Percentiles rank a stretch among this genome's conserved stretches.
phyloP scores from a whole-genome alignment of 2,329 filamentous ascomycete species.

The Fusarium paranaense region DNA sequence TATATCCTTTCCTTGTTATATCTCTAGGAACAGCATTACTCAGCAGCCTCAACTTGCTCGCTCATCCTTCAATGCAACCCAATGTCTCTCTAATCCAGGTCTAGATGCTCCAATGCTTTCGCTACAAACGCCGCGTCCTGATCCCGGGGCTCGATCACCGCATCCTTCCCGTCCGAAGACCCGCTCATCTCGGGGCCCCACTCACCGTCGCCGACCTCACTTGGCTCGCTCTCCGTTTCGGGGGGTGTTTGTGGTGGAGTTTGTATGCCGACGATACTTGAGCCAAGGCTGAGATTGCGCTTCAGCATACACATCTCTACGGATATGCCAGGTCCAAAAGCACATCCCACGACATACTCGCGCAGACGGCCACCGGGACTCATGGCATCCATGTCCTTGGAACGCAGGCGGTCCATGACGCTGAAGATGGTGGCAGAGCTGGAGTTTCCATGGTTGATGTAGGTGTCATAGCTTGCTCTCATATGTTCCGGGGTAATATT shows the following conservation, averaged over 20 bases:
- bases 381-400: slow-evolving; percentile 69
- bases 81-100: slow-evolving; percentile 39
- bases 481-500: slow-evolving; percentile 71
- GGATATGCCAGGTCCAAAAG: slow-evolving; percentile 76
- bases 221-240: slow-evolving; percentile 64
- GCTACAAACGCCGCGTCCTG: slow-evolving; percentile 37
- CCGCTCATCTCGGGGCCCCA: slow-evolving; percentile 29
- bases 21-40: not conserved
- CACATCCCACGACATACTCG: slow-evolving; percentile 74
- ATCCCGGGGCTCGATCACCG: slow-evolving; percentile 11
- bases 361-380: slow-evolving; percentile 61
- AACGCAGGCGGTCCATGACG: slow-evolving; percentile 71
- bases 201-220: slow-evolving; percentile 57
- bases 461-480: slow-evolving; percentile 76
- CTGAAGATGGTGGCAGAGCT: slow-evolving; percentile 77
- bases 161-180: slow-evolving; percentile 21
- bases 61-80: not conserved
- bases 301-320: slow-evolving; percentile 77
- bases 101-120: slow-evolving; percentile 39
- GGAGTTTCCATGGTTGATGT: slow-evolving; percentile 76
- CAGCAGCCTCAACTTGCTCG: not conserved
- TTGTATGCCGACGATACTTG: slow-evolving; percentile 52
- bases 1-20: not conserved
- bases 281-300: slow-evolving; percentile 48
- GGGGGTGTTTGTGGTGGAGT: slow-evolving; percentile 69